Evolutionary conservation across 139 green algal species (phyloP), one percentile per base, ranked within the genome.

Genomic region (Coccomyxa sp.): DNA sequence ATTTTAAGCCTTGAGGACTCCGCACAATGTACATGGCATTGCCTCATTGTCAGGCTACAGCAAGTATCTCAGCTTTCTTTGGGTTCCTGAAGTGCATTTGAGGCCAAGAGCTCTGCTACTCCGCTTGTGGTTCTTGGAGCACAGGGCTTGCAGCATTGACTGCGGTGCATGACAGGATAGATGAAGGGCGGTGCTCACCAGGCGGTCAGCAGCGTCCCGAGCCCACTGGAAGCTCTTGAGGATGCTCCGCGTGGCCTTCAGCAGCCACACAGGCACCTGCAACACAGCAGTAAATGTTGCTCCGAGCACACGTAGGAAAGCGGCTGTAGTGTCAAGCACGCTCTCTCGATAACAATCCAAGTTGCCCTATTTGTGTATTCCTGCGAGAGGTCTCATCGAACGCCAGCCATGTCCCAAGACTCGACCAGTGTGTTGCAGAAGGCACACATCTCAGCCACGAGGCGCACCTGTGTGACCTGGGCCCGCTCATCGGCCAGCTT

Each of bases 191-290:
- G 27, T 18, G 31, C 81, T 76, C 81, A 91, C 90, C 81, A 99
- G 89, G 44, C 96, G 88, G 87, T 99, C 96, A 9, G 95, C 85
- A 7, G 94, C 96, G 79, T 99, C 95, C 24, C 76, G 64, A 0
- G 96, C 92, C 96, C 96, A 99, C 84, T 98, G 90, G 73, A 98
- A 93, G 69, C 86, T 82, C 36, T 86, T 82, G 40, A 98, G 92
- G n/a, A 97, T 29, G 31, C 8, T 70, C 31, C 94, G 88, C 5
- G 94, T 96, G 36, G 83, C 75, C 82, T 93, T 94, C 29, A 99
- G 89, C 78, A 98, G 68, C 82, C 89, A 91, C 7, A 97, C 92
- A 34, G 96, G 96, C 34, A 99, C 95, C 35, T 92, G 94, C 50
- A 18, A 18, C 18, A 64, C 50, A 18, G 27, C 50, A 64, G 50